Conservation (phyloP, 176 grass and related monocot species). For the Carex parvula region DNA sequence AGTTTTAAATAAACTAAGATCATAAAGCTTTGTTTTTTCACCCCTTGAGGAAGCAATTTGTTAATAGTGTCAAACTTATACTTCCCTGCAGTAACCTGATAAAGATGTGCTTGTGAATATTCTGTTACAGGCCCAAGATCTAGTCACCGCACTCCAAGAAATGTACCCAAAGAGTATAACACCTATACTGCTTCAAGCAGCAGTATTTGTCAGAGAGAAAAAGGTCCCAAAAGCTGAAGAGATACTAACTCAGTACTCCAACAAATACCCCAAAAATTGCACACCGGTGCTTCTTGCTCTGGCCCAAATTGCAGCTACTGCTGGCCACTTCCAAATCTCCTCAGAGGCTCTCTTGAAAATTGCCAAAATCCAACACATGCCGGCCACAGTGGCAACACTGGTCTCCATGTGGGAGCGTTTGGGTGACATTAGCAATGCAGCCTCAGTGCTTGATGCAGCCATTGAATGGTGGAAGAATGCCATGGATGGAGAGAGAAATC, state of each 20-base stretch:
- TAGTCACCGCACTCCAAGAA: constrained; percentile 48
- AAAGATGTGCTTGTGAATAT: background rate
- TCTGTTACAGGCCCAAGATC: constrained; percentile 60
- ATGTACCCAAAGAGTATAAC: constrained; percentile 54
- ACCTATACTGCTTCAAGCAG: constrained; percentile 70
- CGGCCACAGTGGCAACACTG: constrained; percentile 67
- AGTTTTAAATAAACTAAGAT: background rate
- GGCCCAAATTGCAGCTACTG: constrained; percentile 61
- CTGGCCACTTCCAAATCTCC: constrained; percentile 72
- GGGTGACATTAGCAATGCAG: constrained; percentile 47
- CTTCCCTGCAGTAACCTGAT: background rate
- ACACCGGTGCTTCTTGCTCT: constrained; percentile 57
- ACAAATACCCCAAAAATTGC: constrained; percentile 64
- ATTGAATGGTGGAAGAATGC: constrained; percentile 86
- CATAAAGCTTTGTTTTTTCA: background rate
- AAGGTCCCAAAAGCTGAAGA: constrained; percentile 77
- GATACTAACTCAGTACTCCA: constrained; percentile 51
- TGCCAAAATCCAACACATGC: constrained; percentile 78
- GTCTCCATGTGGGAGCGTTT: constrained; percentile 59
- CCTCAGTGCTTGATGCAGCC: constrained; percentile 59
- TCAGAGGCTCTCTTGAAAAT: constrained; percentile 63
- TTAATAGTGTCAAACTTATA: background rate
- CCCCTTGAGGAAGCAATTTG: background rate
- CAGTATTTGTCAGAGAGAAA: constrained; percentile 73
- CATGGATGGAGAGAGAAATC: constrained; percentile 72